Conservation (phyloP, 352 stramenopile genomes). For the Phytophthora citrophthora region DNA sequence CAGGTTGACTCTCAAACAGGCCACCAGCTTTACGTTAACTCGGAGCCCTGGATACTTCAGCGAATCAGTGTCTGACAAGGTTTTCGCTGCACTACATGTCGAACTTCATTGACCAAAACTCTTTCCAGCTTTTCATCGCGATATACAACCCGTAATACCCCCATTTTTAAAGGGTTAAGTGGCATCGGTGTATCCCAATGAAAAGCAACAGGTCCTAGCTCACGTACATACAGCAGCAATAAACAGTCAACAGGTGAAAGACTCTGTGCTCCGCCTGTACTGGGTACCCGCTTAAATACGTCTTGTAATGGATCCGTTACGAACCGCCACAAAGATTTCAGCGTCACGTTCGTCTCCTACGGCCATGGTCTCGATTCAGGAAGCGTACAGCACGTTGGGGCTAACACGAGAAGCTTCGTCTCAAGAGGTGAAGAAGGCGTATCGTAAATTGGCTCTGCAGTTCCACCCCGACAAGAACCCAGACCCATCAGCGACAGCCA, state of each 20-base stretch:
- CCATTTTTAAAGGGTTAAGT: no score
- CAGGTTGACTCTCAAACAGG: no score
- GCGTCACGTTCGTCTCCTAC: neutral
- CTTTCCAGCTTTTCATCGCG: neutral
- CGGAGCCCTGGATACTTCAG: neutral
- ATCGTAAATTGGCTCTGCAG: constrained; percentile 64
- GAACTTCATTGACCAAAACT: constrained; percentile 18
- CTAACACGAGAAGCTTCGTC: constrained; percentile 43
- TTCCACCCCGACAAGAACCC: constrained; percentile 81
- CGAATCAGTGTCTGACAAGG: neutral
- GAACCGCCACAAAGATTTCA: constrained; percentile 11
- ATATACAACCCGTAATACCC: no score
- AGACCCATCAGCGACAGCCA: constrained; percentile 57
- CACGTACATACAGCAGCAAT: no score
- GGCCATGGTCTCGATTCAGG: constrained; percentile 47
- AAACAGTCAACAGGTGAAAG: no score
- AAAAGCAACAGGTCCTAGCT: no score
- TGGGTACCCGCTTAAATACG: no score
- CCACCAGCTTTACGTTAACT: no score
- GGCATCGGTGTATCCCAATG: no score
- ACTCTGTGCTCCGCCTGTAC: no score
- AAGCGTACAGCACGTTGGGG: constrained; percentile 54
- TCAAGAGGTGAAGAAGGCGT: constrained; percentile 64
- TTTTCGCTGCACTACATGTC: neutral
- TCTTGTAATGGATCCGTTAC: neutral